Base-by-base conservation (phyloP, 805 yeast species). In the Isabelozyma pseudorhagii region DNA sequence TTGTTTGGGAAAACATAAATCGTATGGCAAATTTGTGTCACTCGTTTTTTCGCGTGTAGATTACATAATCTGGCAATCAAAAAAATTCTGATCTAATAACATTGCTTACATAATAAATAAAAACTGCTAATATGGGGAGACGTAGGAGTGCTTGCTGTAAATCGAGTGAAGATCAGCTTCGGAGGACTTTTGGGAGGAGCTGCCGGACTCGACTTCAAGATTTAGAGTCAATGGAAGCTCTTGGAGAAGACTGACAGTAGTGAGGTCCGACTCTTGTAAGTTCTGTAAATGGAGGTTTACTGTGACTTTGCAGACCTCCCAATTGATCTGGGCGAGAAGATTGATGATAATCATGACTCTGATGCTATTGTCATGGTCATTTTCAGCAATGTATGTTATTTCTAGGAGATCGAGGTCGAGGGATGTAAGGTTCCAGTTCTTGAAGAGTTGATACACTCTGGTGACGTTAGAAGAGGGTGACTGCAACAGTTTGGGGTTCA, bases 321-420 rank as follows among this genome's bases (percentile, higher is more conserved):
- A 42, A 17, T 42, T 28, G 14, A 42, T n/a, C 38, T 42, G 45
- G 36, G n/a, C 25, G 6, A 42, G 18, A 7, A 42, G 14, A 17
- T 42, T 28, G 15, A 42, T n/a, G 29, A 42, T 15, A 34, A 42
- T 28, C 45, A 42, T 42, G 25, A 42, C n/a, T 31, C 45, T 27
- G 11, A 28, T 28, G 15, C 25, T 42, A 41, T 21, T 41, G 44
- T 18, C 25, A n/a, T 21, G 31, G 11, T 17, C 17, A 11, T 41
- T 13, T 8, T 15, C 10, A 38, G 18, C 40, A 38, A 15, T 38
- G 40, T 38, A 38, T 4, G 9, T 38, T 6, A 14, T 38, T 38
- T 38, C 18, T 11, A 31, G 36, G 36, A 5, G 36, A 13, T 31
- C n/a, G 10, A 31, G 36, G 36, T 31, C 36, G 7, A 31, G 36